Base-by-base conservation (phyloP, 257 asterid genomes). In the Solanum dulcamara region DNA sequence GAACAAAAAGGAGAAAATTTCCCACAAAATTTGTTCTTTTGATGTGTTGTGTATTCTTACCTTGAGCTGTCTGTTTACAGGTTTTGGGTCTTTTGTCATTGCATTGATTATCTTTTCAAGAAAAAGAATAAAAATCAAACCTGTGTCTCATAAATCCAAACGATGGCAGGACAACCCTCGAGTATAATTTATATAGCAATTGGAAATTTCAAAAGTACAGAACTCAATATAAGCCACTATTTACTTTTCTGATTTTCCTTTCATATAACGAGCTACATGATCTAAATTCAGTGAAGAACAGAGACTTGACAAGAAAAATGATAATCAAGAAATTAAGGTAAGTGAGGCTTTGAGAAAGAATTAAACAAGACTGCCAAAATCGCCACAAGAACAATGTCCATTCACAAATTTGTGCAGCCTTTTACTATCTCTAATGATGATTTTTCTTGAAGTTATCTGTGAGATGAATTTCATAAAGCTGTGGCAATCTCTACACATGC, bases 401-500 rank as follows among this genome's bases (percentile, higher is more conserved):
- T 88, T 64, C 42, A 57, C 89, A 92, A 96, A 94, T 86, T 81
- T 95, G 85, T 96, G 99, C 87, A 92, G 92, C 81, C 94, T 89
- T 91, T 94, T 93, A 84, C 95, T 91, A 86, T 96, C 99, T 62
- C 97, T 87, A 82, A 96, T 83, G 18, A 95, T 88, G 66, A 96
- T 91, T 67, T 89, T 92, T 87, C 95, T 90, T 38, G 90, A 87
- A 81, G 91, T 93, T 89, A 92, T 83, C 35, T 75, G 17, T 12
- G 99, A 96, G 71, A 92, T 90, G 13, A 87, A 46, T 85, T 94
- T 94, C 68, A 94, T 89, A 83, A 96, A 96, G 89, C 51, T 86
- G 85, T 96, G 99, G 88, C 98, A 96, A 84, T 94, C 97, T 87
- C 90, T 88, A 87, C 99, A 96, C 94, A 96, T 92, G 79, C 97